A percentile compares a stretch with the other conserved stretches of the same genome.
Evolutionary conservation across 495 filamentous ascomycete genomes (phyloP).

Genomic region (Oidiodendron maius): DNA sequence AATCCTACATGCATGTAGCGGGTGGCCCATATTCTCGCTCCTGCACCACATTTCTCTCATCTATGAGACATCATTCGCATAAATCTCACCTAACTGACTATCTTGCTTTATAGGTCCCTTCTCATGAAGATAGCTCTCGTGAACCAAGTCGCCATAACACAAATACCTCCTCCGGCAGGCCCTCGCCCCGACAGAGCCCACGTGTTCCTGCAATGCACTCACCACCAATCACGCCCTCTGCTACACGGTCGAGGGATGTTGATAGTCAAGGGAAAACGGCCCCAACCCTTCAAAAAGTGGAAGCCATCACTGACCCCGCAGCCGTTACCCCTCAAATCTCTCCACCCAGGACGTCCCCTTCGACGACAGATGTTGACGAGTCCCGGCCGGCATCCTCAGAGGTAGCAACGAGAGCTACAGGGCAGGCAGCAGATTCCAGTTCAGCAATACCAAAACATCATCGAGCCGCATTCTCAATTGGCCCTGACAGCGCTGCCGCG

Average conservation of each 20-base stretch:
- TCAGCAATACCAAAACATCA: conserved; percentile 41
- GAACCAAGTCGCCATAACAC: conserved; percentile 23
- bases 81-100: too few relatives aligned
- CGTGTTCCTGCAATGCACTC: conserved; percentile 63
- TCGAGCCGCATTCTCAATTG: conserved; percentile 64
- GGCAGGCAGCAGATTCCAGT: conserved; percentile 8
- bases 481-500: conserved; percentile 49
- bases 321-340: conserved; percentile 63
- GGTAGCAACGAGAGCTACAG: conserved; percentile 9
- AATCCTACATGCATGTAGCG: too few relatives aligned
- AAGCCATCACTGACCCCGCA: conserved; percentile 36
- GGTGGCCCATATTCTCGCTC: too few relatives aligned
- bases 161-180: conserved; percentile 18
- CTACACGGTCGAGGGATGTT: conserved; percentile 51
- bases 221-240: conserved; percentile 84
- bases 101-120: conserved; percentile 22
- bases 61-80: too few relatives aligned
- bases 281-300: conserved; percentile 23
- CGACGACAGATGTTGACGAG: conserved; percentile 22
- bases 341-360: conserved; percentile 35
- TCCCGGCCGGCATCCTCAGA: conserved; percentile 17
- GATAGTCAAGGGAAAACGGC: conserved; percentile 22
- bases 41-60: too few relatives aligned
- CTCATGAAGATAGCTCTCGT: conserved; percentile 27
- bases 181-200: conserved; percentile 26